These are phyloP conservation scores for Plantago ovata DNA, from an alignment of 257 asterid genomes.

Conservation along the genomic window DNA sequence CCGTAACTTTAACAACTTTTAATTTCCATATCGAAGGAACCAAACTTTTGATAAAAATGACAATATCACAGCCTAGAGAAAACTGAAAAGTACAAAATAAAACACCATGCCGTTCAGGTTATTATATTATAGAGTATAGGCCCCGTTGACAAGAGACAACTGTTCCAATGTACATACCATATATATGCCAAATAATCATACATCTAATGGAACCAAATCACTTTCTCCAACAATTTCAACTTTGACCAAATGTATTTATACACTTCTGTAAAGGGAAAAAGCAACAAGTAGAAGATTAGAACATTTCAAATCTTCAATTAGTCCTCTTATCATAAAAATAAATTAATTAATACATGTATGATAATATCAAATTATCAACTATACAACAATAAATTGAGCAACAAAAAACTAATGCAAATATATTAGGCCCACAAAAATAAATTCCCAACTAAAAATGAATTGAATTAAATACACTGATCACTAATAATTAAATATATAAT, in stretches of 20 bases:
- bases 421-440: constrained; percentile 15
- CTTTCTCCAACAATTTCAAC: constrained; percentile 3
- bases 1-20: too few species aligned
- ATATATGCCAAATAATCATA: not conserved
- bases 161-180: not conserved
- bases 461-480: constrained; percentile 13
- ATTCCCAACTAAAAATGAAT: not conserved
- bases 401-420: constrained; percentile 14
- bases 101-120: constrained; percentile 7
- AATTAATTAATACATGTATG: not conserved
- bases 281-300: not conserved
- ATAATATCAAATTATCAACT: not conserved
- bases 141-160: constrained; percentile 2
- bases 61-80: not conserved
- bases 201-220: not conserved
- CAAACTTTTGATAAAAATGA: too few species aligned
- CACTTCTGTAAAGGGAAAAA: not conserved
- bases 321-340: not conserved
- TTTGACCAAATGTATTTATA: not conserved
- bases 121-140: too few species aligned
- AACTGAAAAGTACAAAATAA: not conserved
- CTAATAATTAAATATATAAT: too few species aligned
- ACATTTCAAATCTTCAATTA: not conserved
- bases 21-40: too few species aligned
- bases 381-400: not conserved